phyloP scores from a whole-genome alignment of 306 rosid species.

The Mimosa bimucronata region DNA sequence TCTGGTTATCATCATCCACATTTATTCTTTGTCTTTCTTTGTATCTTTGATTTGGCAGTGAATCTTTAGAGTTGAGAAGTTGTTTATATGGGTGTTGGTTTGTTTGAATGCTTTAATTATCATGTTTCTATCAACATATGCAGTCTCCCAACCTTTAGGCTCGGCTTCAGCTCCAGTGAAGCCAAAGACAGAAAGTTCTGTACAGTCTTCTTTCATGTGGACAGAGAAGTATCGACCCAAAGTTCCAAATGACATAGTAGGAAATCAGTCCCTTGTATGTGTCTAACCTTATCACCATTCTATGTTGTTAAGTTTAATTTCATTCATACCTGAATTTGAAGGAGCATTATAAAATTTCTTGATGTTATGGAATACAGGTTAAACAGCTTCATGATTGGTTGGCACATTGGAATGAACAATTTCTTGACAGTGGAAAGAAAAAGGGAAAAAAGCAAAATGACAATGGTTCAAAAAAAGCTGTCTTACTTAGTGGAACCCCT shows the following conservation, averaged over 20 bases:
- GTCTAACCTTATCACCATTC: conserved; percentile 35
- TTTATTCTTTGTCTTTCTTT: conserved; percentile 19
- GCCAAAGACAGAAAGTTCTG: conserved; percentile 43
- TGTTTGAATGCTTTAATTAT: conserved; percentile 36
- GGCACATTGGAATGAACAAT: conserved; percentile 80
- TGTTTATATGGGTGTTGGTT: conserved; percentile 28
- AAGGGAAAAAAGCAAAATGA: conserved; percentile 70
- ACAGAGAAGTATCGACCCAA: conserved; percentile 86
- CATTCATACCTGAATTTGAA: conserved; percentile 29
- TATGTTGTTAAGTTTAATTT: conserved; percentile 11
- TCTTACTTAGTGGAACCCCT: conserved; percentile 89
- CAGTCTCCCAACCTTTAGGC: conserved; percentile 48
- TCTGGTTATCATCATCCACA: conserved; percentile 4
- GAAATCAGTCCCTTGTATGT: conserved; percentile 90
- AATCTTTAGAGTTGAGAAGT: conserved; percentile 25
- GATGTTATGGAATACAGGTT: conserved; percentile 61
- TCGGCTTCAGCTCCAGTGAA: conserved; percentile 54
- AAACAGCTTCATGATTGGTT: conserved; percentile 90
- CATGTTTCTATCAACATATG: conserved; percentile 38
- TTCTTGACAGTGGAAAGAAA: conserved; percentile 68
- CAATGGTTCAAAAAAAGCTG: conserved; percentile 71
- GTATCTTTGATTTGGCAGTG: conserved; percentile 27
- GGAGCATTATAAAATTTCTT: conserved; percentile 33
- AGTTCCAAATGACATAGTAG: conserved; percentile 71
- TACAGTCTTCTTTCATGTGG: conserved; percentile 63